Evolutionary conservation across 208 protist species (phyloP).

Genomic region (Leishmania amazonensis): DNA sequence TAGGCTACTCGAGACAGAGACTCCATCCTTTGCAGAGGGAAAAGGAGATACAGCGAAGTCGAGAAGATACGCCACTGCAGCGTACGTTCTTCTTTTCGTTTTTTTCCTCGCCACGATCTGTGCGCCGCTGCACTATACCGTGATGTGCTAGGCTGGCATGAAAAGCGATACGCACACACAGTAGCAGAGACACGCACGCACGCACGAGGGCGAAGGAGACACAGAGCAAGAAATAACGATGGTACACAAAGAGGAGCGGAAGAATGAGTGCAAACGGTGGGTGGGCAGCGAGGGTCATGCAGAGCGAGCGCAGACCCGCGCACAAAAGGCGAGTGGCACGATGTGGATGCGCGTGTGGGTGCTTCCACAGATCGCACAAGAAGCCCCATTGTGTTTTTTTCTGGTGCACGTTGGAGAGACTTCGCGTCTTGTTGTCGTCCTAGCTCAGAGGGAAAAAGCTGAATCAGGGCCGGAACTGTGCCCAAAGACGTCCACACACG

Average conservation of each 20-base stretch:
- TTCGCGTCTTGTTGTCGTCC: background rate
- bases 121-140: background rate
- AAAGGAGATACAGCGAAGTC: background rate
- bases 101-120: background rate
- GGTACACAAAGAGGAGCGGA: background rate
- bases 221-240: background rate
- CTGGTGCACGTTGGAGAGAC: background rate
- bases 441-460: background rate
- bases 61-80: background rate
- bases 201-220: background rate
- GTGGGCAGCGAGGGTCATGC: background rate
- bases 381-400: background rate
- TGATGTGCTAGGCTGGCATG: background rate
- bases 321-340: background rate
- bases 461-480: background rate
- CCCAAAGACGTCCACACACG: background rate
- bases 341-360: background rate
- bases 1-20: constrained; percentile 25
- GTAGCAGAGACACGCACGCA: background rate
- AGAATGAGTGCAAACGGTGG: background rate
- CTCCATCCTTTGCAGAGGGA: constrained; percentile 10
- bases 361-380: background rate
- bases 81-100: background rate
- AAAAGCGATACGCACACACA: background rate
- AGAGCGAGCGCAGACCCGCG: background rate